These are phyloP conservation scores for Rutidosis leptorrhynchoides DNA, from an alignment of 129 eudicot species.

Conservation along the genomic window DNA sequence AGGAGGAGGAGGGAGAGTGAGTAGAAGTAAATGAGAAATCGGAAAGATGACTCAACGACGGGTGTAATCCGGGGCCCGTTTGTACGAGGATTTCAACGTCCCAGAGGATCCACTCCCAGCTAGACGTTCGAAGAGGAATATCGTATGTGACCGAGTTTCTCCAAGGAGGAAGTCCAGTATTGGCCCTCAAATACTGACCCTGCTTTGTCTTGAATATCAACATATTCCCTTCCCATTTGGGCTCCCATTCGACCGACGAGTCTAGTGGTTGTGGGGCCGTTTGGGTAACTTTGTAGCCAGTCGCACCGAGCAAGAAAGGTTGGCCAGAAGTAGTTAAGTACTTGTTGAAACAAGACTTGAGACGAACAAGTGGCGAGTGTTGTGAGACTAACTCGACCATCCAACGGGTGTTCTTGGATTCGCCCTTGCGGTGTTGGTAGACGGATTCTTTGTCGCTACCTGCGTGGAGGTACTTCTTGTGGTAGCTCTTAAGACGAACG, in stretches of 20 bases:
- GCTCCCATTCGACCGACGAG: not conserved
- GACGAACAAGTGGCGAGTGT: not conserved
- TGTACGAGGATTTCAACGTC: not conserved
- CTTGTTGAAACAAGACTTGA: not conserved
- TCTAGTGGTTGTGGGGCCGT: not conserved
- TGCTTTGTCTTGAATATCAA: not conserved
- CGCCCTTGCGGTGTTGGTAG: not conserved
- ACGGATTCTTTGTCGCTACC: not conserved
- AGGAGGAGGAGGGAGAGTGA: too few relatives aligned
- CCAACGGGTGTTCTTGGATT: not conserved
- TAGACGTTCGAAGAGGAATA: not conserved
- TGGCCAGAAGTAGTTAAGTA: not conserved
- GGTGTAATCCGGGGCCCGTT: too few relatives aligned
- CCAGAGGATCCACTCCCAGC: not conserved
- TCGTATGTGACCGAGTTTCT: not conserved
- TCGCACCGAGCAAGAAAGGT: not conserved
- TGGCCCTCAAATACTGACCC: not conserved
- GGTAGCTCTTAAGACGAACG: not conserved
- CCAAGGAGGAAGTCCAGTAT: not conserved
- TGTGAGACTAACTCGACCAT: not conserved
- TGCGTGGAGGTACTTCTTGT: not conserved
- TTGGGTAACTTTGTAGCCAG: not conserved
- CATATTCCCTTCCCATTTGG: not conserved
- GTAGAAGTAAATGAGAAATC: too few relatives aligned
- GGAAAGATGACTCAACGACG: too few relatives aligned